Evolutionary conservation across 2,329 filamentous ascomycete genomes (phyloP).

Genomic region (Reticulascus tulasneorum): DNA sequence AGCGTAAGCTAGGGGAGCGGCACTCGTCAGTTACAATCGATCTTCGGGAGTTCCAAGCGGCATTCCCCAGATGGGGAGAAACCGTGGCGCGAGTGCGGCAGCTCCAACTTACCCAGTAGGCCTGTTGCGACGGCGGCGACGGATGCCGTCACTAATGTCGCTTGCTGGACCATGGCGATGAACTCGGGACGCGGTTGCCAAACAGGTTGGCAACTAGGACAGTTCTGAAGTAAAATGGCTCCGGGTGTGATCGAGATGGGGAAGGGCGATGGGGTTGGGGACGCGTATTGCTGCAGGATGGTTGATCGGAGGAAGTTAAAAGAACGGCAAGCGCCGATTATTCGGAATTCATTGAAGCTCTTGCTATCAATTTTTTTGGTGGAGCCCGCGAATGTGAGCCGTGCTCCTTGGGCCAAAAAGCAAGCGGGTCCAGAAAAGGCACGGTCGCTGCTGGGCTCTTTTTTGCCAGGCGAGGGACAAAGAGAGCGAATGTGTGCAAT

Average conservation of each 20-base stretch:
- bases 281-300: conserved; percentile 1
- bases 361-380: conserved; percentile 17
- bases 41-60: too few relatives aligned
- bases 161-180: conserved; percentile 49
- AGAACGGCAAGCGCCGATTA: conserved; percentile 5
- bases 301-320: conserved; percentile 1
- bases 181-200: background rate
- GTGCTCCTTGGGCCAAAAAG: too few relatives aligned
- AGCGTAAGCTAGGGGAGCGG: conserved; percentile 50
- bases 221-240: conserved; percentile 4
- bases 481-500: too few relatives aligned
- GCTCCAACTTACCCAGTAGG: conserved; percentile 48
- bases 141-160: conserved; percentile 56
- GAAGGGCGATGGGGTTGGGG: background rate
- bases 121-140: conserved; percentile 58
- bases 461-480: too few relatives aligned
- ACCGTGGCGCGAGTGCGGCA: background rate
- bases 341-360: conserved; percentile 13
- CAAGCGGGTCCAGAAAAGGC: too few relatives aligned
- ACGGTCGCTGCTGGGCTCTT: too few relatives aligned
- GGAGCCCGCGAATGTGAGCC: too few relatives aligned
- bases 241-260: background rate
- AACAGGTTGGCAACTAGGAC: too few relatives aligned
- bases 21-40: conserved; percentile 14
- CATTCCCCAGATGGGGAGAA: background rate